Conservation (phyloP, 2,329 filamentous ascomycete species). For the Pseudogymnoascus sp. region DNA sequence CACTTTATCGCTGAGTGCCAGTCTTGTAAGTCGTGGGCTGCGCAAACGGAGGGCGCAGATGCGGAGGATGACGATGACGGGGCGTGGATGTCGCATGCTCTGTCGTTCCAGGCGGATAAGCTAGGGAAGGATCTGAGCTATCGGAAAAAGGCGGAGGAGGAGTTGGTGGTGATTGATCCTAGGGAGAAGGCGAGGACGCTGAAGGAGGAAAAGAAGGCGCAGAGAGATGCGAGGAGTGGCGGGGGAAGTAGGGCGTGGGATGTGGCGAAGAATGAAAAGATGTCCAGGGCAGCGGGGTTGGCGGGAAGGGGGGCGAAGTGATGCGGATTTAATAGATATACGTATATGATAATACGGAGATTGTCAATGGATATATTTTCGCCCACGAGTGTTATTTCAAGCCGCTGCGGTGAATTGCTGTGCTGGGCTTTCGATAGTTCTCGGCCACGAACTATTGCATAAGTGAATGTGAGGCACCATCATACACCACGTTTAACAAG, state of each 20-base stretch:
- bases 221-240: conserved; percentile 45
- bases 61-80: conserved; percentile 54
- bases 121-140: conserved; percentile 86
- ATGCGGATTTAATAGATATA: conserved; percentile 14
- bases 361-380: not conserved
- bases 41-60: conserved; percentile 41
- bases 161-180: conserved; percentile 88
- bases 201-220: conserved; percentile 56
- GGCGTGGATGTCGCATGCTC: conserved; percentile 79
- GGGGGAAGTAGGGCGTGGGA: conserved; percentile 52
- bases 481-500: not conserved
- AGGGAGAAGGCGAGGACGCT: conserved; percentile 72
- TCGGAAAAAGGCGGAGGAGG: conserved; percentile 85
- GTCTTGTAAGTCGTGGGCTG: conserved; percentile 80
- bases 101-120: conserved; percentile 83
- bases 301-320: conserved; percentile 52
- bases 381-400: not conserved
- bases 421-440: not conserved
- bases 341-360: not conserved
- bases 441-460: not conserved
- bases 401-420: no score
- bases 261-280: conserved; percentile 50
- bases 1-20: conserved; percentile 96
- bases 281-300: conserved; percentile 47
- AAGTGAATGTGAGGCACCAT: not conserved